Evolutionary conservation across 129 eudicot genomes (phyloP), one percentile per base, ranked within the genome.

Genomic region (Solidago caesia): DNA sequence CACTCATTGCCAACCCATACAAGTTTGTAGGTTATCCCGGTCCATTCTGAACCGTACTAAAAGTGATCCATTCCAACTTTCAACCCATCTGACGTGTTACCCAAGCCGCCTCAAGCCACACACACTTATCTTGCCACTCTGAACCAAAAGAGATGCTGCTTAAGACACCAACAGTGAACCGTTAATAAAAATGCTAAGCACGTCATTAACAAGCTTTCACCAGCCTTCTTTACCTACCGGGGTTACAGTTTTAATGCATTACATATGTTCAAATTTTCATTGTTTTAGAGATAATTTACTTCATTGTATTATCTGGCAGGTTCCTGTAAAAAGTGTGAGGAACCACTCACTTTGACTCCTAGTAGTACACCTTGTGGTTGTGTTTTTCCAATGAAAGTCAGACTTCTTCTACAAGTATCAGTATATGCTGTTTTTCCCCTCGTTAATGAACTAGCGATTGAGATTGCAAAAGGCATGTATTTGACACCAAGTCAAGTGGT

Each of bases 301-400:
- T 67, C 56, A 16, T 61, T 15, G 64, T 52, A 46, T 57, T 72
- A 70, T 70, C 46, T 81, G 71, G 67, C 92, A 91, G 97, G 91
- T 71, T 89, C 96, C 72, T 84, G 80, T 79, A 87, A 82, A 81
- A 85, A 71, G 16, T 92, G 96, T 81, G 25, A 26, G 65, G 96
- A 92, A 74, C 97, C 96, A 75, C 83, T 92, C 21, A 75, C 93
- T 75, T 53, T 83, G 41, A 83, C 84, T 82, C 91, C 91, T 70
- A 59, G 75, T 75, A 91, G 87, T 77, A 77, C 96, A 64, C 85
- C 92, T 7, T 92, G 97, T 74, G 85, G 85, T 25, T 92, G 97
- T 80, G 91, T 92, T 47, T 26, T 83, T 56, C 96, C 97, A 21
- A 92, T 92, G 92, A 89, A 81, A 89, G 85, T 92, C 74, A 84